Evolutionary conservation across 768 basidiomycete genomes (phyloP).

Genomic region (Trichaptum fuscoviolaceum): DNA sequence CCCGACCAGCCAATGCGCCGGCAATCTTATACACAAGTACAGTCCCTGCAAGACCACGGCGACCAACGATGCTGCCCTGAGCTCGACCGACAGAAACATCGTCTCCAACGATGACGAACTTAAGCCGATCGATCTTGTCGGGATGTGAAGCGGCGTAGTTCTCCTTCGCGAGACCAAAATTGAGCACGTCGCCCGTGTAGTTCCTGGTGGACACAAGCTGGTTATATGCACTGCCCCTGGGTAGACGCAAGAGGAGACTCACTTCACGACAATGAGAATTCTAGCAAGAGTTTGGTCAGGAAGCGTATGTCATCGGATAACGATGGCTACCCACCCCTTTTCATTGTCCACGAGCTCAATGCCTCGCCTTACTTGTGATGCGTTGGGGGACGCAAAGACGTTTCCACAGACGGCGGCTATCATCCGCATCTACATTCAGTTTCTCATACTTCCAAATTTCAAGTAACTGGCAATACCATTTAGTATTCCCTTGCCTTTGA

Average conservation of each 20-base stretch:
- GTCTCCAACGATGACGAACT: constrained; percentile 81
- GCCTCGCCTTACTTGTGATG: constrained; percentile 75
- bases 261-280: constrained; percentile 84
- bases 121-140: constrained; percentile 58
- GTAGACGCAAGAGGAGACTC: constrained; percentile 11
- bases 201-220: constrained; percentile 44
- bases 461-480: constrained; percentile 39
- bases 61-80: constrained; percentile 80
- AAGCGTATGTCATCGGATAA: not conserved
- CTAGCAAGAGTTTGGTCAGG: constrained; percentile 29
- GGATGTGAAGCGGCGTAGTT: constrained; percentile 71
- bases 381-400: constrained; percentile 87
- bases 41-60: constrained; percentile 78
- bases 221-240: not conserved
- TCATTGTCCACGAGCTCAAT: constrained; percentile 73
- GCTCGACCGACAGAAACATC: constrained; percentile 82
- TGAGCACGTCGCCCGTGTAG: constrained; percentile 87
- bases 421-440: not conserved
- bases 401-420: constrained; percentile 79
- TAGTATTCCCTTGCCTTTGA: constrained; percentile 68
- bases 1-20: constrained; percentile 69
- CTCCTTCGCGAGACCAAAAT: constrained; percentile 88
- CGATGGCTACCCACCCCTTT: constrained; percentile 47
- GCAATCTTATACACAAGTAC: constrained; percentile 88
- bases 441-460: not conserved